These are phyloP conservation scores for Boletus sp. DNA, from an alignment of 1,284 basidiomycete species.

Conservation along the genomic window DNA sequence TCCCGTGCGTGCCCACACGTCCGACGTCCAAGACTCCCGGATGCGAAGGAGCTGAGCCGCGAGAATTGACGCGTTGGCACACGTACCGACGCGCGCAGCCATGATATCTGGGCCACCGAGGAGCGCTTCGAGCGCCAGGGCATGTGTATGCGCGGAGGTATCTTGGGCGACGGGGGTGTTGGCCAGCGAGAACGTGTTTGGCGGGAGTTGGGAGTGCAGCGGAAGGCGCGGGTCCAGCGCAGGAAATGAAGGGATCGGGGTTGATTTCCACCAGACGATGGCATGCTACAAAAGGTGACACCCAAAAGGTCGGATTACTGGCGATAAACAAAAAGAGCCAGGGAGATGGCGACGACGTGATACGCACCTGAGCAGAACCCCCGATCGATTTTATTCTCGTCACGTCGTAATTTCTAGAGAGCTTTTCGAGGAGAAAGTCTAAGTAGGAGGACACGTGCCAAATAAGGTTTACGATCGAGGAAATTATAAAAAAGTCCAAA, in stretches of 20 bases:
- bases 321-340: background rate
- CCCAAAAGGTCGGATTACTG: conserved; percentile 10
- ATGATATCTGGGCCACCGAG: conserved; percentile 74
- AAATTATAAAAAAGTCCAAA: conserved; percentile 30
- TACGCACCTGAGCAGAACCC: conserved; percentile 64
- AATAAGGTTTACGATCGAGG: conserved; percentile 33
- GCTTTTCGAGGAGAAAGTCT: conserved; percentile 74
- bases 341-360: background rate
- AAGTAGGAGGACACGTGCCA: conserved; percentile 24
- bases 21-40: conserved; percentile 65
- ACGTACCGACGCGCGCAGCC: conserved; percentile 67
- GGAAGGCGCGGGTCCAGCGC: conserved; percentile 62
- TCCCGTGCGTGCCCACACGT: conserved; percentile 69
- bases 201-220: conserved; percentile 61
- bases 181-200: conserved; percentile 67
- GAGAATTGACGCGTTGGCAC: conserved; percentile 61
- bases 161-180: conserved; percentile 74
- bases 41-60: conserved; percentile 68
- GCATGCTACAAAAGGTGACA: conserved; percentile 49
- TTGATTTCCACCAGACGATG: conserved; percentile 79
- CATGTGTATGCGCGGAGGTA: conserved; percentile 73
- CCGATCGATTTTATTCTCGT: conserved; percentile 66
- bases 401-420: conserved; percentile 63
- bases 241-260: conserved; percentile 59
- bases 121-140: conserved; percentile 63